Percentiles rank a stretch among this genome's conserved stretches.
Evolutionary conservation across 768 basidiomycete species (phyloP).

Genomic region (Suillus subluteus): DNA sequence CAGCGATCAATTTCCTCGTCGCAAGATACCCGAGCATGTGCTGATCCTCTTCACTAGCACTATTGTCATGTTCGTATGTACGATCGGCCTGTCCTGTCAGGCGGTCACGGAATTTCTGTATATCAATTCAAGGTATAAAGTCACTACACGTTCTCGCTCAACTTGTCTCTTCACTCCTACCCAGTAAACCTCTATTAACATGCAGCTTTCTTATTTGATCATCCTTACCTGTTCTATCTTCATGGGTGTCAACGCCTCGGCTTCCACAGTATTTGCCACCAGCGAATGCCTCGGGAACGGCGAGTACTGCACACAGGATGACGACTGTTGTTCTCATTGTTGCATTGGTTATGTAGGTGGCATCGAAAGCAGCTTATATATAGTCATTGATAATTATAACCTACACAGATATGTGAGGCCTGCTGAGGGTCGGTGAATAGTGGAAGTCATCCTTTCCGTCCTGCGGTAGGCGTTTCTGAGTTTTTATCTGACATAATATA

Average conservation of each 20-base stretch:
- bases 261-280: not conserved
- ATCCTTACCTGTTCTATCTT: not conserved
- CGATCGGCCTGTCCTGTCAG: not conserved
- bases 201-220: conserved; percentile 1
- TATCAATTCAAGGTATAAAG: not conserved
- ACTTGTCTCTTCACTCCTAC: not conserved
- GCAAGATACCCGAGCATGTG: not conserved
- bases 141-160: not conserved
- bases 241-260: not conserved
- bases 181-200: not conserved
- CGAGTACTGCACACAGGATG: not conserved
- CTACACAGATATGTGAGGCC: not conserved
- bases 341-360: not conserved
- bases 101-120: not conserved
- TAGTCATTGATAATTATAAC: not conserved
- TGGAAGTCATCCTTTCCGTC: not conserved
- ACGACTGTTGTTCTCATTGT: not conserved
- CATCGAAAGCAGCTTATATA: not conserved
- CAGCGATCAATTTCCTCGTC: not conserved
- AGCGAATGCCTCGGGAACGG: not conserved
- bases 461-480: not conserved
- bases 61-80: not conserved
- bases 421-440: not conserved
- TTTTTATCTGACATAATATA: not conserved
- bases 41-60: not conserved